Percentiles rank a stretch among this genome's conserved stretches.
phyloP scores from a whole-genome alignment of 768 basidiomycete genomes.

The Russula olivacea region DNA sequence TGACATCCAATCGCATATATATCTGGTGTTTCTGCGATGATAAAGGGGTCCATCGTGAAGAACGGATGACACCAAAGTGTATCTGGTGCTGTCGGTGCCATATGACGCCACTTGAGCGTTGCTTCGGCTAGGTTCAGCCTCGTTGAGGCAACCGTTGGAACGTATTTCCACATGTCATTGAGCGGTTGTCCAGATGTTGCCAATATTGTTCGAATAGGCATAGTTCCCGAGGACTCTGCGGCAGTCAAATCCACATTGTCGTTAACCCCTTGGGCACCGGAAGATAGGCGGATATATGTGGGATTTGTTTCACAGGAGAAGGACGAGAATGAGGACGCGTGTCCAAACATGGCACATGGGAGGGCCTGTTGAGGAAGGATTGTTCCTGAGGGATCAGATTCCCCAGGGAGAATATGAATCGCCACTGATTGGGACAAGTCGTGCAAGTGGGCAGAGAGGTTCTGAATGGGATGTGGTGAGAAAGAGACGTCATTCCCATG shows the following conservation, averaged over 20 bases:
- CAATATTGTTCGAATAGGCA: conserved; percentile 51
- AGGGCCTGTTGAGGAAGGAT: conserved; percentile 93
- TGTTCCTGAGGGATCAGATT: conserved; percentile 78
- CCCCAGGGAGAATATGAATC: conserved; percentile 84
- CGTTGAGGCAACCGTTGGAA: conserved; percentile 63
- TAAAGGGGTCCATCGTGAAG: conserved; percentile 80
- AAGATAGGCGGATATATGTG: conserved; percentile 64
- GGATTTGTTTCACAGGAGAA: conserved; percentile 88
- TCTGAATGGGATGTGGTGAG: conserved; percentile 67
- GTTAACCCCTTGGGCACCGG: conserved; percentile 38
- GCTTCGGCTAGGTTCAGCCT: conserved; percentile 67
- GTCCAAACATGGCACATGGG: conserved; percentile 86
- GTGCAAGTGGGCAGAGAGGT: conserved; percentile 60
- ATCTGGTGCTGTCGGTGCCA: conserved; percentile 98
- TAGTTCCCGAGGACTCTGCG: conserved; percentile 4
- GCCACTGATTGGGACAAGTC: conserved; percentile 77
- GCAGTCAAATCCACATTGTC: conserved; percentile 13
- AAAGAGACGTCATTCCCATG: conserved; percentile 64
- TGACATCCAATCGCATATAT: conserved; percentile 93
- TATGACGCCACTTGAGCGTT: conserved; percentile 88
- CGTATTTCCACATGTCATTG: conserved; percentile 93
- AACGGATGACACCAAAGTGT: conserved; percentile 99
- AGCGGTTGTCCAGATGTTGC: conserved; percentile 90
- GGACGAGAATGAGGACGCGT: conserved; percentile 47
- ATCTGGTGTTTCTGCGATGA: conserved; percentile 79